Conservation (phyloP, 768 basidiomycete genomes). For the Leccinellum albellum region DNA sequence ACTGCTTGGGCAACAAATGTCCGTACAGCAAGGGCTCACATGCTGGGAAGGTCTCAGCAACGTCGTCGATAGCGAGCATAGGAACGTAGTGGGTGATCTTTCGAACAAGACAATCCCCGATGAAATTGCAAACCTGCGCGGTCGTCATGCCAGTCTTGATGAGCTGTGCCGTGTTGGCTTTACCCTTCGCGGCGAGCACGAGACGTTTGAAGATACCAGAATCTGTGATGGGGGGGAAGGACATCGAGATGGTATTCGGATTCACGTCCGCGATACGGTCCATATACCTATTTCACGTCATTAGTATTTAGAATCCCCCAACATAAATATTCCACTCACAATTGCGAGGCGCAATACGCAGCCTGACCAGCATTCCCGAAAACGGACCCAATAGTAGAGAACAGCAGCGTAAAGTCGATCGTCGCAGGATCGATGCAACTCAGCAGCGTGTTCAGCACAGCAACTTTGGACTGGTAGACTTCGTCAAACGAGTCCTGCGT, state of each 20-base stretch:
- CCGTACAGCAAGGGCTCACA: slow-evolving; percentile 28
- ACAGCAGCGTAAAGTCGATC: slow-evolving; percentile 33
- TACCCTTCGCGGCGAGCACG: slow-evolving; percentile 24
- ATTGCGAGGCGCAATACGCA: slow-evolving; percentile 22
- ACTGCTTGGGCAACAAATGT: slow-evolving; percentile 22
- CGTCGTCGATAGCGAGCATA: slow-evolving; percentile 24
- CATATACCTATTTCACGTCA: slow-evolving; percentile 22
- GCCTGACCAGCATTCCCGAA: slow-evolving; percentile 29
- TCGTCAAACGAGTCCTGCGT: slow-evolving; percentile 31
- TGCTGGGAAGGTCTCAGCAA: slow-evolving; percentile 22
- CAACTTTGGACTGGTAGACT: slow-evolving; percentile 21
- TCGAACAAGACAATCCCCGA: slow-evolving; percentile 29
- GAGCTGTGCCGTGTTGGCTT: slow-evolving; percentile 28
- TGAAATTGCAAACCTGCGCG: slow-evolving; percentile 30
- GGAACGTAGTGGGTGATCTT: slow-evolving; percentile 30
- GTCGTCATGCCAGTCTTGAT: slow-evolving; percentile 32
- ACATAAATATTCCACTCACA: slow-evolving; percentile 5
- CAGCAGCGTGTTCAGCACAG: slow-evolving; percentile 16
- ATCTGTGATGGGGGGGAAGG: slow-evolving; percentile 33
- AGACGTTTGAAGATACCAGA: slow-evolving; percentile 34
- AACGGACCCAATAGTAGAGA: slow-evolving; percentile 33
- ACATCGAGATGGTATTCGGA: slow-evolving; percentile 32
- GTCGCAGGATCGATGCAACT: slow-evolving; percentile 12
- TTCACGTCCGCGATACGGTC: slow-evolving; percentile 29
- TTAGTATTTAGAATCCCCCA: background rate